Percentiles rank a stretch among this genome's conserved stretches.
Conservation (phyloP, 768 basidiomycete genomes). For the Naganishia friedmannii region DNA sequence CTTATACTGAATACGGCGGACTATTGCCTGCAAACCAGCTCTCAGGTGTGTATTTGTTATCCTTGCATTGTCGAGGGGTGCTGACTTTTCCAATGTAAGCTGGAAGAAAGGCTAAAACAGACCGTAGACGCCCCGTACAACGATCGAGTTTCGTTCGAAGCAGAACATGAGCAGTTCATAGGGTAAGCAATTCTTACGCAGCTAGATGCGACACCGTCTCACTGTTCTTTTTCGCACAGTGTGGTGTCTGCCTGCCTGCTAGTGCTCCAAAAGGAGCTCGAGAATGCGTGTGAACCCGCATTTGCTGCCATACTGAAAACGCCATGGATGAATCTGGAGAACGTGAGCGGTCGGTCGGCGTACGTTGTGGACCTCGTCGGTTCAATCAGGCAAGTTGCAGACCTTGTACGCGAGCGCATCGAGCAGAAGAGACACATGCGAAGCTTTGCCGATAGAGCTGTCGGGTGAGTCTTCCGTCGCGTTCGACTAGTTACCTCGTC, state of each 20-base stretch:
- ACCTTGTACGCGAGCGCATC: slow-evolving; percentile 71
- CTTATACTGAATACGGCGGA: slow-evolving; percentile 95
- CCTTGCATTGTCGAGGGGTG: not conserved
- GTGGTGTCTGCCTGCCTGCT: slow-evolving; percentile 80
- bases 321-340: slow-evolving; percentile 72
- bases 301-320: slow-evolving; percentile 73
- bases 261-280: slow-evolving; percentile 77
- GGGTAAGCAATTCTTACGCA: slow-evolving; percentile 58
- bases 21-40: slow-evolving; percentile 87
- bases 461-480: slow-evolving; percentile 61
- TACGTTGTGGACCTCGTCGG: slow-evolving; percentile 75
- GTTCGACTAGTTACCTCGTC: not conserved
- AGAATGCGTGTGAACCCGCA: slow-evolving; percentile 73
- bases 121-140: slow-evolving; percentile 73
- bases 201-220: not conserved
- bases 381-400: slow-evolving; percentile 71
- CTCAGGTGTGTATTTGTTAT: slow-evolving; percentile 61
- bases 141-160: slow-evolving; percentile 75
- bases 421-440: slow-evolving; percentile 93
- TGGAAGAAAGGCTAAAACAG: slow-evolving; percentile 86
- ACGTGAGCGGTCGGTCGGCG: slow-evolving; percentile 80
- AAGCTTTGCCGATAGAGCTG: slow-evolving; percentile 89
- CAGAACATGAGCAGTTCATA: slow-evolving; percentile 83
- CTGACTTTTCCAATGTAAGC: slow-evolving; percentile 55
- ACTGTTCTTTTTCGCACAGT: slow-evolving; percentile 55